Base-by-base conservation (phyloP, 2,329 filamentous ascomycete genomes). In the Lecanicillium sp. region DNA sequence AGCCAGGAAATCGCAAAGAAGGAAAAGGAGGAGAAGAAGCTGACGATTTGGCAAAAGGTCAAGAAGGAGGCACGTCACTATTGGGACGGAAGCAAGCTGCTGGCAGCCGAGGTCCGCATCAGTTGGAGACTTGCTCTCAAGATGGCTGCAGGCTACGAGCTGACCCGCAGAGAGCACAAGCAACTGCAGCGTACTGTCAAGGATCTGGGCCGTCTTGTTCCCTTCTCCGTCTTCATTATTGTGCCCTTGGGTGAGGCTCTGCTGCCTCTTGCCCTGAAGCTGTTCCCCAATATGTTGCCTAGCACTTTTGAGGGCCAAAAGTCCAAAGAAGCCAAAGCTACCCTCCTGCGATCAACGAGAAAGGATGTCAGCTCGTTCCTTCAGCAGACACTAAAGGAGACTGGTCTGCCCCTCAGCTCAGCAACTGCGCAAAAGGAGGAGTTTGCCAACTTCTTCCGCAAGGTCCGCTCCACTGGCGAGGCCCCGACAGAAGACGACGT, bases 91-190 rank as follows among this genome's bases (percentile, higher is more conserved):
- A 96, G 88, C 19, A 98, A 98, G 65, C 71, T 98, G 53, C 70
- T 98, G 49, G 89, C 83, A 16, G 85, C 87, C 2, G 92, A 98
- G 65, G 80, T 96, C 57, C 86, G 71, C 63, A 98, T 98, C 59
- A 96, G 90, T 60, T 86, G 84, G 45, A 83, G 83, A 46, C 68
- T 98, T 48, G 92, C 89, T 5, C 63, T 95, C 60, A 96, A 95
- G 70, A 98, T 98, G 92, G 88, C 89, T 12, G 89, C 86, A 43
- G 92, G 92, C 7, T 98, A 98, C 65, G 92, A 98, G 63, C 78
- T 98, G 47, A 95, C 85, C 43, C 80, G 92, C 47, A 80, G 92
- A 67, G 92, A 98, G 67, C 79, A 92, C 65, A 78, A 89, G 56
- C 92, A 96, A 74, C 71, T 98, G 41, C 81, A 85, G 67, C 78